Evolutionary conservation across 768 basidiomycete species (phyloP), one percentile per base, ranked within the genome.

Genomic region (Pulveroboletus sp.): DNA sequence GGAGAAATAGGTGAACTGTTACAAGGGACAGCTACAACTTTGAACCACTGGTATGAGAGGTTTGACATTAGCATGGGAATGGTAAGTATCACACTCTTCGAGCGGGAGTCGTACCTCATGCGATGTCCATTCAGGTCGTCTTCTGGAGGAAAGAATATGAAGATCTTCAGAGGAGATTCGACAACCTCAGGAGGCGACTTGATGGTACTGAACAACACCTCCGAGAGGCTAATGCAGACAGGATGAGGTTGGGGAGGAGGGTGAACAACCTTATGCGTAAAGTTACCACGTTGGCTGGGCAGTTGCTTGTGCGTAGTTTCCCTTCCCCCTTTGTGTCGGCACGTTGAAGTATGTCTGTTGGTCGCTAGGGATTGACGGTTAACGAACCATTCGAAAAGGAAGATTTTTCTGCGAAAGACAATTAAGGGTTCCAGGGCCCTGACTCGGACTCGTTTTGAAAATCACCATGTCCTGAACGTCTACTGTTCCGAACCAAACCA

Each of bases 171-270:
- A 62, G 16, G 24, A 31, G 59, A 17, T 53, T 53, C 6, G 42
- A 59, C 31, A 6, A 44, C 20, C 37, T 60, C 9, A 46, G 48
- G 53, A 56, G 12, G 35, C 47, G 48, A 24, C 63, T 59, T n/a
- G 47, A 57, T 8, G 54, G 59, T 32, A 60, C 60, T 6, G 60
- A 57, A 44, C 29, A 39, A 34, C 34, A 31, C 20, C 54, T 63
- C 5, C 49, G 31, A 22, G 60, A 64, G 42, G 50, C 53, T 14
- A 51, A 57, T 9, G 43, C 34, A 19, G 57, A 63, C 29, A 56
- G 23, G 24, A n/a, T 11, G 44, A 57, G 24, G 24, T 40, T 56
- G 45, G 49, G 20, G n/a, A 40, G 17, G 43, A 49, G 43, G 57
- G 60, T 38, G 16, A 19, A 50, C 16, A 35, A 6, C 23, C 60